Base-by-base conservation (phyloP, 768 basidiomycete genomes). In the Leccinum arenicola region DNA sequence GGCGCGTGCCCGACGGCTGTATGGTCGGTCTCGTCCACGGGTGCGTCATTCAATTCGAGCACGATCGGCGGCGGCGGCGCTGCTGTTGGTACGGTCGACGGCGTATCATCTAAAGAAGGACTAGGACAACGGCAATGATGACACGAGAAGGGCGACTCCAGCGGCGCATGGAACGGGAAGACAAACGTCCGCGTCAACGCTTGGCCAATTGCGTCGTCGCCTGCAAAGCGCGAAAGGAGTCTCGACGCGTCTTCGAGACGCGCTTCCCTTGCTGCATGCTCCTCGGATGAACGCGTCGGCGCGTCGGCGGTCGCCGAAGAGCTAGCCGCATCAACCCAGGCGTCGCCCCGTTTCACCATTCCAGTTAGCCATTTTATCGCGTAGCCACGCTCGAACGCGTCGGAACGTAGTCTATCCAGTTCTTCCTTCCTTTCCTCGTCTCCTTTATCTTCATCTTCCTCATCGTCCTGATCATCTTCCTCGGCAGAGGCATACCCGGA, bases 401-500 rank as follows among this genome's bases (percentile, higher is more conserved):
- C 89, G 1, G 80, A 76, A 48, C 85, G 81, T 52, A 90, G 74
- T 52, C 79, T 58, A 49, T 84, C 80, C 15, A 79, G 56, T 53
- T 68, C 71, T 10, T 73, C 75, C 9, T 49, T 54, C 2, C n/a
- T 29, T 1, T 55, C 33, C 51, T 73, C 65, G 2, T 68, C 56
- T 38, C 27, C 56, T 21, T 25, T 36, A 23, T 25, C 69, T 73
- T 27, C 45, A 14, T 59, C 23, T 33, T 48, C 29, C 48, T 71
- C 65, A 1, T 68, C 63, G 8, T 74, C 73, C 2, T 78, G 79
- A 1, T 81, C 82, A 1, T 85, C 84, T 52, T 84, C 85, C 53
- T 85, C 86, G 25, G 85, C 87, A 43, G 88, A 89, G 6, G 87
- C 90, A 62, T 91, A 91, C 36, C 90, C 90, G 11, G 89, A 91